Base-by-base conservation (phyloP, 106 monocot species). In the Dioscorea zingiberensis region DNA sequence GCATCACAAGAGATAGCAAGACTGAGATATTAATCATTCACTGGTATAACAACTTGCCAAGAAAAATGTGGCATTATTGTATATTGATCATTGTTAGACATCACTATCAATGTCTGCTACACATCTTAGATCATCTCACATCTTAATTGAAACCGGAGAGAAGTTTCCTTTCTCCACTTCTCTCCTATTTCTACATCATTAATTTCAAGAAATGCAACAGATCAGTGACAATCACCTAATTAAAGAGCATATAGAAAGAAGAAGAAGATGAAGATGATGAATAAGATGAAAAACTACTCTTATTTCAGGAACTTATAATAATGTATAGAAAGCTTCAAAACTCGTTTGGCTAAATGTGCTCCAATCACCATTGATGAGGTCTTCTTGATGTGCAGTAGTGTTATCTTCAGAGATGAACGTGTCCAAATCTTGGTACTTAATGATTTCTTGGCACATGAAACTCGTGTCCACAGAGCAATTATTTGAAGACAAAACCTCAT, bases 341-440 rank as follows among this genome's bases (percentile, higher is more conserved):
- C 24, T 71, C 18, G 75, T 64, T 27, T 71, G 76, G 48, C 71
- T 75, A 19, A 71, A 32, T 13, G 62, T 21, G 60, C 54, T 80
- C 80, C 80, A 80, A 47, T 71, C 75, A 19, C 44, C 24, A 21
- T 21, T 45, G 3, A 49, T 24, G 7, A 59, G 54, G 14, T 59
- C 56, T 44, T 79, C 66, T 44, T 74, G 73, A 16, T 56, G 58
- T 48, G 27, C 27, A 45, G 54, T 44, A 27, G 15, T 38, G n/a
- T 67, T 63, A 15, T 62, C 73, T 1, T 54, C 61, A 13, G 66
- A 11, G 8, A 63, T n/a, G 16, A 73, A 11, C 1, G 66, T 23
- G 13, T 60, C 65, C 3, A 74, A 66, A 14, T 28, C 47, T 28
- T 73, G 22, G 21, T 59, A 14, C 47, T 68, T 68, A n/a, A n/a